Base-by-base conservation (phyloP, 148 eudicot species). In the Salicornia ramosissima region DNA sequence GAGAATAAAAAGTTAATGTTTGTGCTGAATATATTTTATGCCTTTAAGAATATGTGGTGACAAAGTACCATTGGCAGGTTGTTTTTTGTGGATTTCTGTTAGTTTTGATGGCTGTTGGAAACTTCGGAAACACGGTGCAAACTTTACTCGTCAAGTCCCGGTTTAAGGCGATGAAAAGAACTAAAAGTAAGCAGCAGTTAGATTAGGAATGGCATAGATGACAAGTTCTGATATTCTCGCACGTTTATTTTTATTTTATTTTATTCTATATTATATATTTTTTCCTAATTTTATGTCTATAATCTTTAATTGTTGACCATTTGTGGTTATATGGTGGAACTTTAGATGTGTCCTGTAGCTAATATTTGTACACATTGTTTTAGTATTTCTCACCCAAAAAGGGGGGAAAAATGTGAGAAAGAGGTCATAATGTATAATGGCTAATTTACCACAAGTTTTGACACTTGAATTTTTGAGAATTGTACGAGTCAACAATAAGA, bases 81-180 rank as follows among this genome's bases (percentile, higher is more conserved):
- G 72, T 83, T 36, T 80, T 80, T 77, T 83, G 83, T 33, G 86
- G 86, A 65, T 31, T 77, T 28, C 82, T 83, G 55, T 59, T 83
- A 50, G 72, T 83, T 31, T 31, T 80, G 64, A 83, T 83, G 86
- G 86, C 86, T 2, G 74, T 77, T 29, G 86, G 83, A 16, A 83
- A 83, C 69, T 83, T 83, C 12, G 40, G 62, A 58, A 80, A 83
- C 52, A 83, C 86, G 0, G 77, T 83, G 67, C 75, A 83, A 72
- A 80, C 86, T 5, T 65, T 83, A 62, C 68, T 83, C 63, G 83
- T 65, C 24, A 83, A 83, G 65, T 83, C 80, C 10, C 79, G 83
- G 33, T 83, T 83, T 45, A 83, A 83, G 61, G 86, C 86, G 28
- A 83, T 83, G 86, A 83, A 83, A 47, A 76, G 70, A 75, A 80